These are phyloP conservation scores for Russula earlei DNA, from an alignment of 768 basidiomycete species.

Conservation along the genomic window DNA sequence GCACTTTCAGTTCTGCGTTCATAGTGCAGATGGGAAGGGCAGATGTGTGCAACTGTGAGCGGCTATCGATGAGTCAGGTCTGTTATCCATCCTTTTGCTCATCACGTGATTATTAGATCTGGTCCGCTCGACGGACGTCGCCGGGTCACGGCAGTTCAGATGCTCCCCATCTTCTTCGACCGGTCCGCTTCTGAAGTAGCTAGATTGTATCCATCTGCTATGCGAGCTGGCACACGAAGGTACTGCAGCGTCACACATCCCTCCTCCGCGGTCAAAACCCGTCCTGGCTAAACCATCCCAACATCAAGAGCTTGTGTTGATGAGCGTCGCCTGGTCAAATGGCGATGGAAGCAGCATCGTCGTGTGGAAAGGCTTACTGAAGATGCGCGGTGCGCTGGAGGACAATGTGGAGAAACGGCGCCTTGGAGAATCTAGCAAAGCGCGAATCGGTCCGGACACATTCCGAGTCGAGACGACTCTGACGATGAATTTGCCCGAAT, in stretches of 20 bases:
- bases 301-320: constrained; percentile 69
- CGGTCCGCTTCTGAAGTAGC: constrained; percentile 51
- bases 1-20: too few relatives aligned
- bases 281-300: neutral
- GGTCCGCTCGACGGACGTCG: too few relatives aligned
- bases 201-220: constrained; percentile 67
- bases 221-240: constrained; percentile 89
- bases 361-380: constrained; percentile 84
- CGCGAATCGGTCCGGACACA: neutral
- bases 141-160: too few relatives aligned
- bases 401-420: constrained; percentile 60
- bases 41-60: too few relatives aligned
- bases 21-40: too few relatives aligned
- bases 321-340: constrained; percentile 86
- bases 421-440: constrained; percentile 28
- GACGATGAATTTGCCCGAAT: constrained; percentile 3
- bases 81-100: too few relatives aligned
- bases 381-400: constrained; percentile 55
- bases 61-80: too few relatives aligned
- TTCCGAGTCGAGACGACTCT: constrained; percentile 18
- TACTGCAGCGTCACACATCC: constrained; percentile 23
- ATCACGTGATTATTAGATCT: too few relatives aligned
- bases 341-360: constrained; percentile 59
- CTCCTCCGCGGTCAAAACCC: neutral
- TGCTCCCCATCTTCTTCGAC: constrained; percentile 59